Evolutionary conservation across 257 asterid species (phyloP).

Genomic region (Orobanche coerulescens): DNA sequence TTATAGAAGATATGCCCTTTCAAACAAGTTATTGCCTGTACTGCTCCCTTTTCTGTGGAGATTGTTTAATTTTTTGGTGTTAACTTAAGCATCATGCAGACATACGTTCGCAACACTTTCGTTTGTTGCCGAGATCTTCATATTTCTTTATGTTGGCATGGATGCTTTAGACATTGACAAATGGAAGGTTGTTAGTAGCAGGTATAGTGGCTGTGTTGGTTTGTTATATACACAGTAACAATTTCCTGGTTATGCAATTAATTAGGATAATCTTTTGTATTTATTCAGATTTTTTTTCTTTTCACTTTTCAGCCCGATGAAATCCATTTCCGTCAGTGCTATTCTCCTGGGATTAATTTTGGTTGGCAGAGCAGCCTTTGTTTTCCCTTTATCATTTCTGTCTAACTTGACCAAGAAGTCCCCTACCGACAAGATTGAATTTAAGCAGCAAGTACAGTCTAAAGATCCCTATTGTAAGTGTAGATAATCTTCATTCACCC

Average conservation of each 20-base stretch:
- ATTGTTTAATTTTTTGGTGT: slow-evolving; percentile 19
- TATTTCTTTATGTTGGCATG: slow-evolving; percentile 95
- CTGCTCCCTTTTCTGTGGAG: slow-evolving; percentile 3
- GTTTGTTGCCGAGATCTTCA: slow-evolving; percentile 85
- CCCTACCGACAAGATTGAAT: slow-evolving; percentile 48
- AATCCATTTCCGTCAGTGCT: slow-evolving; percentile 64
- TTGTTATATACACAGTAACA: slow-evolving; percentile 3
- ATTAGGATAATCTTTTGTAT: neutral
- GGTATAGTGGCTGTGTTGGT: slow-evolving; percentile 34
- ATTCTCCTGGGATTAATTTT: slow-evolving; percentile 74
- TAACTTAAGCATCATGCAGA: slow-evolving; percentile 40
- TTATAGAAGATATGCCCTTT: neutral
- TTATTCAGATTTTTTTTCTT: slow-evolving; percentile 7
- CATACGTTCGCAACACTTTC: slow-evolving; percentile 92
- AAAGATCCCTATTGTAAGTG: neutral
- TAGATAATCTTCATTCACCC: slow-evolving; percentile 11
- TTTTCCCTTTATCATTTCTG: slow-evolving; percentile 79
- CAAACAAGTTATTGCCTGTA: neutral
- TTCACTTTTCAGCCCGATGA: slow-evolving; percentile 49
- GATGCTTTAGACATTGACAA: slow-evolving; percentile 97
- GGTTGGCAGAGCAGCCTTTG: slow-evolving; percentile 94
- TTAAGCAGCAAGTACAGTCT: slow-evolving; percentile 70
- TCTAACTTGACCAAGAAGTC: slow-evolving; percentile 81
- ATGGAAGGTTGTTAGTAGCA: slow-evolving; percentile 77
- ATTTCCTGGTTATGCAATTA: slow-evolving; percentile 6